These are phyloP conservation scores for Pharnaceum exiguum DNA, from an alignment of 148 eudicot species.

Conservation along the genomic window DNA sequence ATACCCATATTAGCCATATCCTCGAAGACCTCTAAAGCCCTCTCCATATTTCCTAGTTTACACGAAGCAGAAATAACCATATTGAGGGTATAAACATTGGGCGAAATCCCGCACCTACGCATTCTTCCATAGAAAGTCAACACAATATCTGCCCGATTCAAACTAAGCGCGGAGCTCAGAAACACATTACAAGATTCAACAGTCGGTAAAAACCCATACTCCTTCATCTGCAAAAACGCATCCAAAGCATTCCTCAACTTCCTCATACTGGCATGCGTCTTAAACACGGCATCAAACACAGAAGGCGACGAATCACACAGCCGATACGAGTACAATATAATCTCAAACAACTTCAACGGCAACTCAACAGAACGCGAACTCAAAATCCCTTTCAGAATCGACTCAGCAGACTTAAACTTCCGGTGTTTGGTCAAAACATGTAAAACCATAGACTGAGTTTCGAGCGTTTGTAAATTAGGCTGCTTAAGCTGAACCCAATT, in stretches of 20 bases:
- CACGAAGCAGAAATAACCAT: constrained; percentile 58
- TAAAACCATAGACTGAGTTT: constrained; percentile 54
- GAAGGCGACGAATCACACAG: constrained; percentile 65
- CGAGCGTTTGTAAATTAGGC: constrained; percentile 48
- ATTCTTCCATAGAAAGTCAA: constrained; percentile 50
- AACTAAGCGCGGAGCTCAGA: constrained; percentile 52
- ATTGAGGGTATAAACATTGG: constrained; percentile 66
- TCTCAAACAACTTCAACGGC: constrained; percentile 41
- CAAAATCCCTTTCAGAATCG: constrained; percentile 41
- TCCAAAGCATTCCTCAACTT: constrained; percentile 56
- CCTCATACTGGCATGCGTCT: constrained; percentile 56
- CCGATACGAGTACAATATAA: constrained; percentile 54
- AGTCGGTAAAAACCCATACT: constrained; percentile 68
- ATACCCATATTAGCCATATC: constrained; percentile 52
- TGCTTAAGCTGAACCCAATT: constrained; percentile 55
- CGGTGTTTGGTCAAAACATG: constrained; percentile 60
- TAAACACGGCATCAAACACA: constrained; percentile 70
- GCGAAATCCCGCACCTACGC: constrained; percentile 33
- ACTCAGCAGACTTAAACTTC: constrained; percentile 61
- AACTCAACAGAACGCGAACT: constrained; percentile 17
- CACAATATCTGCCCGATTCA: constrained; percentile 46
- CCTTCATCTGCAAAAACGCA: constrained; percentile 51
- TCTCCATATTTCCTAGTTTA: constrained; percentile 49
- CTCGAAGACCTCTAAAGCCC: constrained; percentile 46
- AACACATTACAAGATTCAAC: constrained; percentile 69